phyloP scores from a whole-genome alignment of 2,329 filamentous ascomycete species.

The Epichloe scottii region DNA sequence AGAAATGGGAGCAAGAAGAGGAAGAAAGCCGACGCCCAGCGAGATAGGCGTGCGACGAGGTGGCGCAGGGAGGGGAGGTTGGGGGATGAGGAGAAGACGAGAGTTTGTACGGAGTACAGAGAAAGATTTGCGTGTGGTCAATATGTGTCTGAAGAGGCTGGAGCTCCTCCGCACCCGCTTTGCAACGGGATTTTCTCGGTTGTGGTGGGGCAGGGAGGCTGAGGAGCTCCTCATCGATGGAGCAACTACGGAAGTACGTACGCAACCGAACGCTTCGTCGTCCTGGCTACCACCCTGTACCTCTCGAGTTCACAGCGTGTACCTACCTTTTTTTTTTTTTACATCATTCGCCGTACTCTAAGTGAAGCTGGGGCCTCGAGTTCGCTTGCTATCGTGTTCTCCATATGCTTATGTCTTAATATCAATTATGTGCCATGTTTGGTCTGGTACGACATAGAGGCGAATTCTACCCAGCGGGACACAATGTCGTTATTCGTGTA shows the following conservation, averaged over 20 bases:
- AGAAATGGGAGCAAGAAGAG: conserved; percentile 2
- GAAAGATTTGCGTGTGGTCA: conserved; percentile 22
- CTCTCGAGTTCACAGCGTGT: neutral
- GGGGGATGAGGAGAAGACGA: conserved; percentile 6
- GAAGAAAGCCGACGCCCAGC: conserved; percentile 1
- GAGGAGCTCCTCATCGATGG: neutral
- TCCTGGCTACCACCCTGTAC: neutral
- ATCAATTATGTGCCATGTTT: no score
- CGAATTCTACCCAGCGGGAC: no score
- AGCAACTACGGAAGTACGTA: no score
- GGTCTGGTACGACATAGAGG: no score
- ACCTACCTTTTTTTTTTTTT: no score
- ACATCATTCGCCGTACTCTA: no score
- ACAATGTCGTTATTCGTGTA: no score
- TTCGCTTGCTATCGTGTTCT: no score
- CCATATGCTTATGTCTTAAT: no score
- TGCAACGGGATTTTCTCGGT: conserved; percentile 10
- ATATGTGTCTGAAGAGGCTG: conserved; percentile 15
- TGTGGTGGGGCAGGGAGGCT: neutral
- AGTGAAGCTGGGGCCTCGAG: no score
- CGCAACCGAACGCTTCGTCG: neutral
- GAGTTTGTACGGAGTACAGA: conserved; percentile 12
- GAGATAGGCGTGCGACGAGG: neutral
- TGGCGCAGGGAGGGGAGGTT: neutral
- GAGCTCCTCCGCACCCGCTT: conserved; percentile 14